Percentiles rank a stretch among this genome's conserved stretches.
Evolutionary conservation across 1,139 yeast genomes (phyloP).

Genomic region (Debaryomyces singareniensis): DNA sequence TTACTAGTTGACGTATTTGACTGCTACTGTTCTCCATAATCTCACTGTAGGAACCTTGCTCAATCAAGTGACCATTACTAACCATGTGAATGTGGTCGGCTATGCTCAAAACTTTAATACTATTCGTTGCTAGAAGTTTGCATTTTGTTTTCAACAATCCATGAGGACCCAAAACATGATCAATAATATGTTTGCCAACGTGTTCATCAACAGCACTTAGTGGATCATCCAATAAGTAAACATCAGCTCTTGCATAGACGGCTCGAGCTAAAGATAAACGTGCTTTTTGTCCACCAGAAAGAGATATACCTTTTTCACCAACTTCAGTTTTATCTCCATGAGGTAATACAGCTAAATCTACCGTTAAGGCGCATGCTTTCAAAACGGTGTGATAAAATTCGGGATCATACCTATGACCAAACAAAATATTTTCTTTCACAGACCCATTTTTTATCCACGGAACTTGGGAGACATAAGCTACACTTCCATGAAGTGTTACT

Average conservation of each 20-base stretch:
- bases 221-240: slow-evolving; percentile 75
- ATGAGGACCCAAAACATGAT: slow-evolving; percentile 57
- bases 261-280: slow-evolving; percentile 91
- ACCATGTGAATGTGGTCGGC: slow-evolving; percentile 74
- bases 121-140: slow-evolving; percentile 81
- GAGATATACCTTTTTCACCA: slow-evolving; percentile 94
- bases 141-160: slow-evolving; percentile 78
- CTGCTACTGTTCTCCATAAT: slow-evolving; percentile 49
- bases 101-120: slow-evolving; percentile 73
- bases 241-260: slow-evolving; percentile 90
- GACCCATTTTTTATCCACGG: slow-evolving; percentile 96
- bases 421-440: slow-evolving; percentile 81
- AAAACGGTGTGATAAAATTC: slow-evolving; percentile 73
- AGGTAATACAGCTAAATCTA: slow-evolving; percentile 72
- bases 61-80: slow-evolving; percentile 69
- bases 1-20: slow-evolving; percentile 55
- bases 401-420: slow-evolving; percentile 82
- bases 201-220: slow-evolving; percentile 94
- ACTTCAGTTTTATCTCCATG: slow-evolving; percentile 89
- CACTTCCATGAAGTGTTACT: slow-evolving; percentile 66
- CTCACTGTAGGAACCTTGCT: slow-evolving; percentile 65
- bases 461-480: slow-evolving; percentile 87
- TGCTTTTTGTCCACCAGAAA: slow-evolving; percentile 97
- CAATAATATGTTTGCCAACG: slow-evolving; percentile 68
- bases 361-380: slow-evolving; percentile 82